Conservation (phyloP, 2,329 filamentous ascomycete genomes). For the Waltergamsia citrina region DNA sequence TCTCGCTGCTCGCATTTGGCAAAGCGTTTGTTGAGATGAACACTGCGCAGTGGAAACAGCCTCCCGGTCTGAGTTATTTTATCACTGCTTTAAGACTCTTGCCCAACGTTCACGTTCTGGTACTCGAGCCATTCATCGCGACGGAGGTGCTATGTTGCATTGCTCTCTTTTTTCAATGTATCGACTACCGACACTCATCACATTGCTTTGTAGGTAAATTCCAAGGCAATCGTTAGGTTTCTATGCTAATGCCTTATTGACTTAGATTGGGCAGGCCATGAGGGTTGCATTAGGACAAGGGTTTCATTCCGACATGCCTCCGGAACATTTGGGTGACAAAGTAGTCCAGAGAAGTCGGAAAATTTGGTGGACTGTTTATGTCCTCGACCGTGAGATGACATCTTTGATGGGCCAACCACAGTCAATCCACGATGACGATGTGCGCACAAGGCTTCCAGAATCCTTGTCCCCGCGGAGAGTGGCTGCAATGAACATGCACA, state of each 20-base stretch:
- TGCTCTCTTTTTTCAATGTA: constrained; percentile 40
- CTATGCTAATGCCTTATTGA: background rate
- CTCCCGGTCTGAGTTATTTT: background rate
- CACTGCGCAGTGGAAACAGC: background rate
- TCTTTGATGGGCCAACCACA: constrained; percentile 42
- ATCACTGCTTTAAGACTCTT: background rate
- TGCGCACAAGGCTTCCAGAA: constrained; percentile 27
- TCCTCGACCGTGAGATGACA: constrained; percentile 43
- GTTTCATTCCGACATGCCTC: constrained; percentile 42
- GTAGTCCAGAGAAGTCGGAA: constrained; percentile 35
- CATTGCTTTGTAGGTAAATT: constrained; percentile 28
- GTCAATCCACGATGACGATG: constrained; percentile 38
- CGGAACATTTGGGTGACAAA: constrained; percentile 25
- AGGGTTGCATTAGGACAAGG: constrained; percentile 37
- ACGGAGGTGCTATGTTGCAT: constrained; percentile 41
- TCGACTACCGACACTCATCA: constrained; percentile 35
- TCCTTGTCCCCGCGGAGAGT: constrained; percentile 14
- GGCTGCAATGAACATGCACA: constrained; percentile 20
- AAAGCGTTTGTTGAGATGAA: background rate
- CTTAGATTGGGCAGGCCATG: constrained; percentile 40
- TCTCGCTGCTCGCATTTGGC: constrained; percentile 1
- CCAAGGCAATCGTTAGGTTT: background rate
- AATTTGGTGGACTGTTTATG: constrained; percentile 45
- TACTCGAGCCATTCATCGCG: constrained; percentile 30
- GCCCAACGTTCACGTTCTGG: constrained; percentile 23